phyloP scores from a whole-genome alignment of 495 filamentous ascomycete genomes.

The Neurospora africana region DNA sequence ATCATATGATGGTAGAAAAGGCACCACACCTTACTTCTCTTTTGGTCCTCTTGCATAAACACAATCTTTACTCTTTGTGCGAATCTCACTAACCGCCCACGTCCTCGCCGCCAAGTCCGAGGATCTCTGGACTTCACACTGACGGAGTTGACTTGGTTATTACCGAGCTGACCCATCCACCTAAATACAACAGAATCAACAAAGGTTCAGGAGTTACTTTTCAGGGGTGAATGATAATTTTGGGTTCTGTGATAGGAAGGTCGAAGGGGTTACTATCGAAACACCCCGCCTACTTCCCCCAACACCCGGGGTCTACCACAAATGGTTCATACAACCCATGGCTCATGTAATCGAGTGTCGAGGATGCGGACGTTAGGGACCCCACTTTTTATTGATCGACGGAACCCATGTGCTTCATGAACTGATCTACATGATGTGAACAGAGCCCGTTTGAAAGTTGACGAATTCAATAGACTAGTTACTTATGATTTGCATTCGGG shows the following conservation, averaged over 20 bases:
- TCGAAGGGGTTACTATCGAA: not conserved
- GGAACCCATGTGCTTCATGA: not conserved
- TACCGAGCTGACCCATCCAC: not conserved
- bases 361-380: not conserved
- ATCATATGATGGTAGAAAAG: not conserved
- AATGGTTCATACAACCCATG: not conserved
- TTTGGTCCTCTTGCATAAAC: not conserved
- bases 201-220: not conserved
- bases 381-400: not conserved
- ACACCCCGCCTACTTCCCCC: not conserved
- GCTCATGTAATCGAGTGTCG: not conserved
- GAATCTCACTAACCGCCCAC: not conserved
- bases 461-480: not conserved
- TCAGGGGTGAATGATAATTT: not conserved
- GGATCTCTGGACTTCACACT: not conserved
- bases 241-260: not conserved
- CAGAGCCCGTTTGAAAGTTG: not conserved
- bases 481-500: not conserved
- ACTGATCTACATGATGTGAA: not conserved
- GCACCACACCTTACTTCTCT: not conserved
- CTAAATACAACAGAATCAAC: not conserved
- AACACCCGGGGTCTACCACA: not conserved
- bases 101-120: not conserved
- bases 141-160: not conserved
- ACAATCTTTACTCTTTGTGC: not conserved